Base-by-base conservation (phyloP, 2,329 filamentous ascomycete genomes). In the Westerdykella sp. region DNA sequence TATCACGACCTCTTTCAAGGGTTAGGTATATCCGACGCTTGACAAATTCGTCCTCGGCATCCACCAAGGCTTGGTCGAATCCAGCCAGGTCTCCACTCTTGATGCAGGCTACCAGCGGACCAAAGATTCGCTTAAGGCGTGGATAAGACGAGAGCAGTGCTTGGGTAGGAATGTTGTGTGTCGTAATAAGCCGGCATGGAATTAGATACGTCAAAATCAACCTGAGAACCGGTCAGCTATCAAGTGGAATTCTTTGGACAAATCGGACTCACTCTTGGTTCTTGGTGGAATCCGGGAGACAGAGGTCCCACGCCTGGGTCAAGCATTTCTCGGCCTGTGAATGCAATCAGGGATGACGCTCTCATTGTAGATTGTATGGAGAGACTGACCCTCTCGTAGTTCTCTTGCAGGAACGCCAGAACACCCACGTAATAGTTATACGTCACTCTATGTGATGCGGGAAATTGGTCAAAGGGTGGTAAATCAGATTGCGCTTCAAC, bases 401-500 rank as follows among this genome's bases (percentile, higher is more conserved):
- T 88, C 63, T 98, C 94, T 49, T 97, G 90, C 5, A 98, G 69
- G 63, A 98, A 98, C 45, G 83, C 79, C n/a, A 98, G 79, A 5
- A 98, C 87, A 10, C 93, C 93, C 52, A 90, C 81, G 63, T 96
- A 97, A 69, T 96, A 98, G 62, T 89, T 91, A 72, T 95, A 98
- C 0, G 91, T 96, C 34, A 96, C 90, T 50, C 88, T 81, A 60
- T 98, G 93, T 3, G 90, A 84, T 60, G 84, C 87, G 1, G 93
- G 91, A 57, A 95, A 98, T 12, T 78, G 73, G 13, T 84, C 77
- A 23, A 96, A 73, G 0, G 79, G 73, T 1, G 93, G 93, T 72
- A 98, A 84, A 57, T 98, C 91, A 36, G 80, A 78, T 47, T 74
- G 73, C 11, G 89, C 90, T 37, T 83, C 77, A 38, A 98, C 75